Evolutionary conservation across 2,329 filamentous ascomycete species (phyloP), one percentile per base, ranked within the genome.

Genomic region (Pseudogymnoascus verrucosus): DNA sequence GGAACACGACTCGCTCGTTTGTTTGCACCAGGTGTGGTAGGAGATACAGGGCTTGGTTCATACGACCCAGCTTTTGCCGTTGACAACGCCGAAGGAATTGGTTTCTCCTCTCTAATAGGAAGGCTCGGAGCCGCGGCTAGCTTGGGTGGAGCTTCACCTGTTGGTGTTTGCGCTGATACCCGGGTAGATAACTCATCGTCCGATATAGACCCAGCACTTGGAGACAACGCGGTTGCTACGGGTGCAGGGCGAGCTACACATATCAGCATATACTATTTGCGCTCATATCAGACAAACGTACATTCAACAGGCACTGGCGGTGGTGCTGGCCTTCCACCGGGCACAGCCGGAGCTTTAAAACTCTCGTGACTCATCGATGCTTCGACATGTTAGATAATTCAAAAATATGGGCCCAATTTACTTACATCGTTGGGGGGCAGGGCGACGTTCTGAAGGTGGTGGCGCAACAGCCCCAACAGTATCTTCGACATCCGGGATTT

Each of bases 181-280:
- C 76, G 75, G 62, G 79, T 78, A 8, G 89, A 91, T 70, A 92
- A 78, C 74, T 97, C 93, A 73, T 97, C 93, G 69, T 96, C 93
- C 47, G 93, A 95, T 73, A 89, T 90, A 1, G 91, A 96, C 31
- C 91, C 92, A 65, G 89, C 83, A 64, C 87, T 91, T 54, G 86
- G 87, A 42, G 90, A 90, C 59, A 82, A 79, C 14, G 84, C 72
- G 47, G 79, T 78, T 37, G 81, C 77, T 40, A 83, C 77, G 61
- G 83, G 79, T 42, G 79, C 79, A 36, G 88, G 85, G 60, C 88
- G 89, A 69, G 84, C 89, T 91, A 69, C 23, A 70, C 61, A 63
- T 37, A 65, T 71, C 67, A 77, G 75, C 68, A 70, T 64, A 61
- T 37, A 51, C 40, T 61, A 40, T 14, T 23, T 64, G 12, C 19